Percentiles rank a stretch among this genome's conserved stretches.
Evolutionary conservation across 2,329 filamentous ascomycete species (phyloP).

Genomic region (Botryotinia convoluta): DNA sequence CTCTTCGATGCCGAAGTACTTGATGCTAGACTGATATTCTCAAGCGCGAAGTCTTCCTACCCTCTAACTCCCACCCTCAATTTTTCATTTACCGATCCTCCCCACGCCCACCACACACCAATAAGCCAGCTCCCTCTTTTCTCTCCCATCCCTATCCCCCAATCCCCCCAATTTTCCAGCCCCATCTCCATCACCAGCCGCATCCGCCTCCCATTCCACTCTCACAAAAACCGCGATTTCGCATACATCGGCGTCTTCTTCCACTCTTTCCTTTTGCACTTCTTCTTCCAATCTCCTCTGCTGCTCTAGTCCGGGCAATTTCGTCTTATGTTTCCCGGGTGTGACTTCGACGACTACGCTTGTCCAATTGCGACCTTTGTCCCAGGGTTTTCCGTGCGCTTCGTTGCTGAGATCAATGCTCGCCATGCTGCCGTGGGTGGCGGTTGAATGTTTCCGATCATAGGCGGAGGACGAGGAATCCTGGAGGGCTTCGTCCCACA

Average conservation of each 20-base stretch:
- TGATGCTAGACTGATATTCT: neutral
- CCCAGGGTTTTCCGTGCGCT: conserved; percentile 80
- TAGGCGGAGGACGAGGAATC: conserved; percentile 1
- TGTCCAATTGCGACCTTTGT: conserved; percentile 89
- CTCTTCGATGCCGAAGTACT: no score
- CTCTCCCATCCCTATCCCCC: conserved; percentile 61
- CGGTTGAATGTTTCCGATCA: conserved; percentile 2
- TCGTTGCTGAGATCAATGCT: conserved; percentile 11
- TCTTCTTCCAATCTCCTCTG: conserved; percentile 55
- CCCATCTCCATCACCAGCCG: conserved; percentile 54
- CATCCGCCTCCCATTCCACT: conserved; percentile 81
- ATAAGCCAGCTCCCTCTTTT: conserved; percentile 87
- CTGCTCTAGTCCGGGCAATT: conserved; percentile 41
- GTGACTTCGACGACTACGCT: conserved; percentile 91
- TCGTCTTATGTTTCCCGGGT: conserved; percentile 45
- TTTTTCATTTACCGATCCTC: conserved; percentile 53
- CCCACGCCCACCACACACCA: conserved; percentile 93
- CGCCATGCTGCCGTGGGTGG: conserved; percentile 9
- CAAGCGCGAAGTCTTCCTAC: neutral
- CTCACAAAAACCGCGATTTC: conserved; percentile 95
- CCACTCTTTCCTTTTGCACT: conserved; percentile 13
- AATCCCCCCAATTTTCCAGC: conserved; percentile 37
- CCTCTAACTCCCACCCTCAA: neutral
- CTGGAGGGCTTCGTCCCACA: conserved; percentile 76
- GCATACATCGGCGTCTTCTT: conserved; percentile 41